Percentiles rank a stretch among this genome's conserved stretches.
Conservation (phyloP, 208 protist species). For the Phytomonas francai region DNA sequence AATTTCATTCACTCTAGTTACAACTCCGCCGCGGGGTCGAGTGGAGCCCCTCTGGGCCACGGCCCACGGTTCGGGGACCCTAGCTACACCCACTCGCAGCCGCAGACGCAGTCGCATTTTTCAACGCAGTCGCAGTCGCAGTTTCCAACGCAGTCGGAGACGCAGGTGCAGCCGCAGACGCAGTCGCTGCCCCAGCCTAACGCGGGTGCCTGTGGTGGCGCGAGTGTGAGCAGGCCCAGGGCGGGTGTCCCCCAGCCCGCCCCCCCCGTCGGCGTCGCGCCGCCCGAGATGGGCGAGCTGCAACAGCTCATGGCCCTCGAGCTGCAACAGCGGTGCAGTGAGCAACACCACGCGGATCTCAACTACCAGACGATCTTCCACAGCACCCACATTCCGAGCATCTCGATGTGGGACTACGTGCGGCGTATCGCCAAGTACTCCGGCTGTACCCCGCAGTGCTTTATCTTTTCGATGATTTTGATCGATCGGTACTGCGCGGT, state of each 20-base stretch:
- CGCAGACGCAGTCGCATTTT: neutral
- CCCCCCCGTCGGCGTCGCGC: conserved; percentile 14
- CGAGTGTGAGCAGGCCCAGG: neutral
- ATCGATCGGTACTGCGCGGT: conserved; percentile 79
- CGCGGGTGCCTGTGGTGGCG: neutral
- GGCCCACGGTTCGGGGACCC: neutral
- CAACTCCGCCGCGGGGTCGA: neutral
- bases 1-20: neutral
- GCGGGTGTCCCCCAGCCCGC: neutral
- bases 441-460: conserved; percentile 83
- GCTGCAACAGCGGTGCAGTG: conserved; percentile 58
- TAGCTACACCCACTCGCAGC: neutral
- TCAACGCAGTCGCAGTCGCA: too few species aligned
- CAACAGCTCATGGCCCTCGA: conserved; percentile 44
- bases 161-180: neutral
- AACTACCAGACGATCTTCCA: conserved; percentile 47
- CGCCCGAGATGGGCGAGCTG: conserved; percentile 38
- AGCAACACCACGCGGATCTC: conserved; percentile 19
- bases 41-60: neutral
- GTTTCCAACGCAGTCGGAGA: neutral
- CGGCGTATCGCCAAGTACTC: conserved; percentile 88
- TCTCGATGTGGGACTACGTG: conserved; percentile 86
- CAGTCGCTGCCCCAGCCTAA: neutral
- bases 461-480: conserved; percentile 85
- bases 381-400: conserved; percentile 65